Conservation (phyloP, 2,329 filamentous ascomycete genomes). For the Exophiala sideris region DNA sequence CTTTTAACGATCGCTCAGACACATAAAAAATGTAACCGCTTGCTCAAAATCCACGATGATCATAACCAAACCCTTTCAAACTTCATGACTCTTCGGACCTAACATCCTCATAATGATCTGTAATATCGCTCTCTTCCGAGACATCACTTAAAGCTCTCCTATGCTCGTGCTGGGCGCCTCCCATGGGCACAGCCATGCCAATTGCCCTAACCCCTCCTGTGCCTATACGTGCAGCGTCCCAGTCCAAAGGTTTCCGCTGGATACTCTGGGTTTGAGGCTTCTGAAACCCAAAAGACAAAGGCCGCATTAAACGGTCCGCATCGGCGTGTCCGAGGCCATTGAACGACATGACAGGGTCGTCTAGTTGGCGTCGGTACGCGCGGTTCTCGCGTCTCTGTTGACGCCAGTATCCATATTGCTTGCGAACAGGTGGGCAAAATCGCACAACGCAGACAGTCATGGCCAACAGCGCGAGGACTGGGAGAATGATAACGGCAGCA, state of each 20-base stretch:
- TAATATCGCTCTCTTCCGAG: slow-evolving; percentile 2
- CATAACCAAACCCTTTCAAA: not conserved
- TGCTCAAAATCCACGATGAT: not conserved
- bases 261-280: slow-evolving; percentile 8
- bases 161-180: slow-evolving; percentile 7
- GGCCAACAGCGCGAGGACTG: slow-evolving; percentile 12
- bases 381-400: slow-evolving; percentile 15
- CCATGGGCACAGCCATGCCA: slow-evolving; percentile 20
- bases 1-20: not conserved
- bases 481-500: slow-evolving; percentile 19
- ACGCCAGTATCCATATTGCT: slow-evolving; percentile 13
- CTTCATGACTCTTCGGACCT: slow-evolving; percentile 10
- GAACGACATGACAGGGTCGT: slow-evolving; percentile 21
- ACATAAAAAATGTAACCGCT: not conserved
- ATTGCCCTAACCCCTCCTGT: slow-evolving; percentile 11
- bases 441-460: slow-evolving; percentile 19
- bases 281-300: slow-evolving; percentile 20
- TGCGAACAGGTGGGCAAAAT: slow-evolving; percentile 16
- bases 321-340: slow-evolving; percentile 6
- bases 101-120: slow-evolving; percentile 9
- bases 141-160: slow-evolving; percentile 4
- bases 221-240: slow-evolving; percentile 8
- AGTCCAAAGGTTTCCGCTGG: slow-evolving; percentile 17
- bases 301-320: slow-evolving; percentile 12
- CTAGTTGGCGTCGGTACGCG: slow-evolving; percentile 20